A percentile compares a stretch with the other conserved stretches of the same genome.
Conservation (phyloP, 108 stramenopile genomes). For the Nannochloropsis salina region DNA sequence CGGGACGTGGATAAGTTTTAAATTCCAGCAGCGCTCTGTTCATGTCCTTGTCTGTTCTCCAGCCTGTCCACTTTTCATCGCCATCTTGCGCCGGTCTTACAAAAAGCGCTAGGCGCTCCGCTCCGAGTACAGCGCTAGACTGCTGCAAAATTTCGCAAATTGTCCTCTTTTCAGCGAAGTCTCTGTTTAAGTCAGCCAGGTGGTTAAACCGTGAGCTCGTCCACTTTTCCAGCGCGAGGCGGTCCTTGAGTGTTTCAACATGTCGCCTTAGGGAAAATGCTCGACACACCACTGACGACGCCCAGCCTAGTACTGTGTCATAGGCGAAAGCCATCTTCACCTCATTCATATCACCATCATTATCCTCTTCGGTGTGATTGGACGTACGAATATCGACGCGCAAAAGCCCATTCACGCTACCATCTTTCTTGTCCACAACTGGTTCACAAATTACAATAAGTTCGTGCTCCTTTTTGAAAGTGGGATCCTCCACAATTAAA, state of each 20-base stretch:
- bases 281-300: neutral
- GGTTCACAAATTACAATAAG: neutral
- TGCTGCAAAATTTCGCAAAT: neutral
- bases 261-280: neutral
- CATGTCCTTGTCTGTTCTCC: neutral
- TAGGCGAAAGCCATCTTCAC: neutral
- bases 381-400: neutral
- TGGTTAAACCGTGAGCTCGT: neutral
- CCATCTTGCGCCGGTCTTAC: neutral
- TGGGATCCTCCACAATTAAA: neutral
- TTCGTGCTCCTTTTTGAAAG: neutral
- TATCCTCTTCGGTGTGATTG: neutral
- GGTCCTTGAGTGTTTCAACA: neutral
- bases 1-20: neutral
- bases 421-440: neutral
- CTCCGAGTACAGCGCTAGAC: neutral
- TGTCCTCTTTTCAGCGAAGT: neutral
- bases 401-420: neutral
- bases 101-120: neutral
- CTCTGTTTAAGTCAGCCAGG: neutral
- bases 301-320: neutral
- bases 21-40: neutral
- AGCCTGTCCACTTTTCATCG: neutral
- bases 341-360: neutral
- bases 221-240: neutral